A percentile compares a stretch with the other conserved stretches of the same genome.
Conservation (phyloP, 2,329 filamentous ascomycete genomes). For the Sphaceloma murrayae region DNA sequence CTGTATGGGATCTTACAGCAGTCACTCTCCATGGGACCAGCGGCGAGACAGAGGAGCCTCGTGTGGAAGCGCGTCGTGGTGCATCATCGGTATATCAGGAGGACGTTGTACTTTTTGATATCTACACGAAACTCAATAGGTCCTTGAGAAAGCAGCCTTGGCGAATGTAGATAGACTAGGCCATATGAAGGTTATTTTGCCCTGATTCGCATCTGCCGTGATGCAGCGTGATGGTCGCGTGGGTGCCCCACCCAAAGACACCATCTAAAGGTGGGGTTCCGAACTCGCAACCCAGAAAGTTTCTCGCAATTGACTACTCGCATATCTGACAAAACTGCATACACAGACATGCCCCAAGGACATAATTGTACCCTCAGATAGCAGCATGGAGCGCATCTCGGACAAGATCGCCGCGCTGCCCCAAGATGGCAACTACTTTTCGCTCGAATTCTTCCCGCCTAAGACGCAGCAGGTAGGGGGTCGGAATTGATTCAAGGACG, state of each 20-base stretch:
- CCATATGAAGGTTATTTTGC: not conserved
- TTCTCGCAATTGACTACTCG: not conserved
- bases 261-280: not conserved
- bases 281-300: not conserved
- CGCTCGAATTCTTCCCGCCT: constrained; percentile 97
- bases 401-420: constrained; percentile 90
- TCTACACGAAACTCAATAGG: too few relatives aligned
- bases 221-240: not conserved
- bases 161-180: not conserved
- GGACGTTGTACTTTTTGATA: too few relatives aligned
- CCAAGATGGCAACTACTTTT: constrained; percentile 76
- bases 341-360: not conserved
- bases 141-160: too few relatives aligned
- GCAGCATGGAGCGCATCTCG: constrained; percentile 72
- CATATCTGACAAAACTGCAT: not conserved
- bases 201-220: not conserved
- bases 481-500: too few relatives aligned
- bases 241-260: not conserved
- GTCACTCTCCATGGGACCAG: too few relatives aligned
- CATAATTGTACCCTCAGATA: not conserved
- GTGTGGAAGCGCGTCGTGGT: too few relatives aligned
- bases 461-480: constrained; percentile 88
- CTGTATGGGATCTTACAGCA: too few relatives aligned
- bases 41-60: too few relatives aligned
- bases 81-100: too few relatives aligned